Conservation (phyloP, 352 stramenopile species). For the Hyaloperonospora arabidopsidis region DNA sequence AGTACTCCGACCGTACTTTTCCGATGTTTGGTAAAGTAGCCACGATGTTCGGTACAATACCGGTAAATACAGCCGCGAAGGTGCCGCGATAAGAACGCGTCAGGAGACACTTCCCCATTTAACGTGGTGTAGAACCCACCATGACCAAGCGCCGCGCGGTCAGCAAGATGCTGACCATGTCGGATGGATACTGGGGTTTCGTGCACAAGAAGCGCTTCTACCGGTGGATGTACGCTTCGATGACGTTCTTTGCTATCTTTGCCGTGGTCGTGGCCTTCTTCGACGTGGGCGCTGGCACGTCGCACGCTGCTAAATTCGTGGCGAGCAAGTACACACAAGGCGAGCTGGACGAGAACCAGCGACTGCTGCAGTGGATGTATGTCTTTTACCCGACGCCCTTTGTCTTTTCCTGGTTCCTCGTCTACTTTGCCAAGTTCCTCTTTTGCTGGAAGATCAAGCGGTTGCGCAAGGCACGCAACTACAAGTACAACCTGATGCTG, state of each 20-base stretch:
- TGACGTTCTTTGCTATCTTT: slow-evolving; percentile 73
- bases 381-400: slow-evolving; percentile 65
- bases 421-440: slow-evolving; percentile 79
- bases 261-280: slow-evolving; percentile 73
- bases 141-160: slow-evolving; percentile 63
- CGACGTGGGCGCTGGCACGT: slow-evolving; percentile 48
- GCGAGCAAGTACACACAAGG: slow-evolving; percentile 43
- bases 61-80: too few species aligned
- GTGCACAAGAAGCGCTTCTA: slow-evolving; percentile 69
- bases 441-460: slow-evolving; percentile 72
- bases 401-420: slow-evolving; percentile 56
- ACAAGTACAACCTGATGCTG: slow-evolving; percentile 79
- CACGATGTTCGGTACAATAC: too few species aligned
- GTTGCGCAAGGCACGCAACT: slow-evolving; percentile 66
- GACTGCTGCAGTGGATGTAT: slow-evolving; percentile 67
- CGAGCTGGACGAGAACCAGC: slow-evolving; percentile 65
- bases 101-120: too few species aligned
- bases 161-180: slow-evolving; percentile 62
- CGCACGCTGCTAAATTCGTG: slow-evolving; percentile 41
- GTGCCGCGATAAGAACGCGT: too few species aligned
- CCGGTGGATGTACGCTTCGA: slow-evolving; percentile 57
- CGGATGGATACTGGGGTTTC: slow-evolving; percentile 72
- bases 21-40: too few species aligned
- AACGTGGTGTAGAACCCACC: background rate
- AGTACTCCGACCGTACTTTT: too few species aligned